Conservation (phyloP, 2,329 filamentous ascomycete species). For the Cladosporium cucumerinum region DNA sequence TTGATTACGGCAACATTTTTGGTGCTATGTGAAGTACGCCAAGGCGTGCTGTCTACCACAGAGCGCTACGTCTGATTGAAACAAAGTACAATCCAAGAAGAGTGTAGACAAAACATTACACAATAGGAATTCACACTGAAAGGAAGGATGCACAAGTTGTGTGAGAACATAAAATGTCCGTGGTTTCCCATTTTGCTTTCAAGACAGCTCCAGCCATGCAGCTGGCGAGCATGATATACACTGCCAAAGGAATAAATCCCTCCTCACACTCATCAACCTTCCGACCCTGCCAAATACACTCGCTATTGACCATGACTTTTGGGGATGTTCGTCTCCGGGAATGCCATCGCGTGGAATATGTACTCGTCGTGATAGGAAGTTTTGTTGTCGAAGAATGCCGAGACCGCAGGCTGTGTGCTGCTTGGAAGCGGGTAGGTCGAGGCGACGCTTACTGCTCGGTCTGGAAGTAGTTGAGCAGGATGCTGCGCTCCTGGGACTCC, state of each 20-base stretch:
- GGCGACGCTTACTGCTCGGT: constrained; percentile 56
- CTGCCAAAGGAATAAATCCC: constrained; percentile 1
- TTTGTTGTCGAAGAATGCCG: not conserved
- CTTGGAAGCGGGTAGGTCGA: constrained; percentile 1
- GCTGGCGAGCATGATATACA: constrained; percentile 12
- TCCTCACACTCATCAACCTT: not conserved
- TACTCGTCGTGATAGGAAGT: constrained; percentile 4
- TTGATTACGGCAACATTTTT: not conserved
- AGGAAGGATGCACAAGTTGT: not conserved
- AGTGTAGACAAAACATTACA: not conserved
- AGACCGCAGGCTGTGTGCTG: constrained; percentile 10
- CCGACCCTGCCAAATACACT: constrained; percentile 10
- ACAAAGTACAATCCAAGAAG: not conserved
- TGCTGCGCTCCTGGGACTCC: constrained; percentile 97
- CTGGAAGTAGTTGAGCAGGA: constrained; percentile 99
- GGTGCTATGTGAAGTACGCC: not conserved
- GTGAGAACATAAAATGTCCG: constrained; percentile 5
- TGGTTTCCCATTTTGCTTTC: constrained; percentile 13
- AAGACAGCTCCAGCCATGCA: constrained; percentile 14
- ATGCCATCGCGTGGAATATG: not conserved
- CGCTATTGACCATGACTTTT: constrained; percentile 12
- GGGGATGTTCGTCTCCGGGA: constrained; percentile 12
- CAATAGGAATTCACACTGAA: not conserved
- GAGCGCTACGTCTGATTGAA: no score
- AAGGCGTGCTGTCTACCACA: not conserved